Evolutionary conservation across 768 basidiomycete genomes (phyloP), one percentile per base, ranked within the genome.

Genomic region (Gymnopilus junonius): DNA sequence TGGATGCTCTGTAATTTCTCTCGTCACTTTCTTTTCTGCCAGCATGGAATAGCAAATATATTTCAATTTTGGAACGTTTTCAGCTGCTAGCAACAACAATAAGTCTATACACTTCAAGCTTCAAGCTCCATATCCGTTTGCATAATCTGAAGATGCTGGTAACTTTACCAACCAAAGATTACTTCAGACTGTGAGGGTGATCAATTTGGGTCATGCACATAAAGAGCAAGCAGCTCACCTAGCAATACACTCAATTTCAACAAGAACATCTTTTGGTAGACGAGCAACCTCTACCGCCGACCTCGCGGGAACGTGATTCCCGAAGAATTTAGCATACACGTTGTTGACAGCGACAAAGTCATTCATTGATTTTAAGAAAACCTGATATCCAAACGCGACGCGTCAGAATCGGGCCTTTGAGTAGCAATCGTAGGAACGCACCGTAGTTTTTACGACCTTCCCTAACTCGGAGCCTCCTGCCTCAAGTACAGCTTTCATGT

Each of bases 161-260:
- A 21, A 39, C n/a, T n/a, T n/a, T n/a, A 40, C 1, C 25, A n/a
- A 23, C 23, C 3, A 4, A 15, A 17, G 4, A 67, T 67, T 73
- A 77, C 68, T 77, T 77, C 68, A 79, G 73, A 69, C 79, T 80
- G 62, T 23, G 53, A 23, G 20, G n/a, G 59, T 31, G 51, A 37
- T 43, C 11, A 25, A 54, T 20, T 48, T 6, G 2, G 23, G 25
- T 21, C n/a, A 31, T 4, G 2, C 15, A 21, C 15, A 1, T 35
- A 29, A 34, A 55, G 25, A 58, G 65, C 25, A 46, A 31, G 17
- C 31, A 15, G 73, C 85, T 57, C 68, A 89, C 90, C 88, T 90
- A 12, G 89, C 93, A 75, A 95, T 91, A 63, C 87, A 89, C 77
- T 99, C 97, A 59, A 99, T 86, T 83, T 99, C 97, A 55, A 97